These are phyloP conservation scores for Euptelea pleiosperma DNA, from an alignment of 164 flowering plant species.

Conservation along the genomic window DNA sequence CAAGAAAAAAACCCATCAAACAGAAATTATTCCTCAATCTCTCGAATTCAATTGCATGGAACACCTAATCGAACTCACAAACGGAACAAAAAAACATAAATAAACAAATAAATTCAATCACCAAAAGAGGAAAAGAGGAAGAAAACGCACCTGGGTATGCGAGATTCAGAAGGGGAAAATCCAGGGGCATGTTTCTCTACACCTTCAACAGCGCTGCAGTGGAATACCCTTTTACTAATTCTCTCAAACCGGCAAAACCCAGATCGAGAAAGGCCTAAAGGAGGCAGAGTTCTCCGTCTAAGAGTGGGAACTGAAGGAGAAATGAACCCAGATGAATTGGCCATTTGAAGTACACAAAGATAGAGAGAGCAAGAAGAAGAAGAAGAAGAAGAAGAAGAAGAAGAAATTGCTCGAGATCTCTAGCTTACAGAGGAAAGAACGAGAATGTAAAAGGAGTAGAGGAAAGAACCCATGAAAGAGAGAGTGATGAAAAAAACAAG, in stretches of 20 bases:
- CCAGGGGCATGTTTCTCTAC: conserved; percentile 25
- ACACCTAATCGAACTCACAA: not conserved
- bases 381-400: not conserved
- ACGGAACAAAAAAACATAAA: not conserved
- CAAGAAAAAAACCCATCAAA: not conserved
- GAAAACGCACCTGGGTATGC: conserved; percentile 37
- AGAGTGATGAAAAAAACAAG: not conserved
- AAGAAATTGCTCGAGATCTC: not conserved
- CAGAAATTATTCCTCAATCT: not conserved
- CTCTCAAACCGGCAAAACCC: conserved; percentile 30
- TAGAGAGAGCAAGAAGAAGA: not conserved
- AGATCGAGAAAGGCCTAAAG: conserved; percentile 34
- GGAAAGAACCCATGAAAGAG: conserved; percentile 18
- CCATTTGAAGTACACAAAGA: conserved; percentile 29
- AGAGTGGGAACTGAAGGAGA: conserved; percentile 38
- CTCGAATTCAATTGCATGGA: not conserved
- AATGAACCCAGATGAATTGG: conserved; percentile 49
- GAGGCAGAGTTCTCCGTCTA: conserved; percentile 28
- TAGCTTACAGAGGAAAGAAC: conserved; percentile 4
- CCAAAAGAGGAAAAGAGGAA: not conserved
- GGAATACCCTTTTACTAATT: conserved; percentile 25
- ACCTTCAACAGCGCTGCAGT: conserved; percentile 35
- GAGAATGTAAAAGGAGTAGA: conserved; percentile 6
- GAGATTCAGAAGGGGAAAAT: conserved; percentile 42
- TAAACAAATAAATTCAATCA: not conserved